Percentiles rank a stretch among this genome's conserved stretches.
phyloP scores from a whole-genome alignment of 2,329 filamentous ascomycete genomes.

The Colletotrichum australisinense region DNA sequence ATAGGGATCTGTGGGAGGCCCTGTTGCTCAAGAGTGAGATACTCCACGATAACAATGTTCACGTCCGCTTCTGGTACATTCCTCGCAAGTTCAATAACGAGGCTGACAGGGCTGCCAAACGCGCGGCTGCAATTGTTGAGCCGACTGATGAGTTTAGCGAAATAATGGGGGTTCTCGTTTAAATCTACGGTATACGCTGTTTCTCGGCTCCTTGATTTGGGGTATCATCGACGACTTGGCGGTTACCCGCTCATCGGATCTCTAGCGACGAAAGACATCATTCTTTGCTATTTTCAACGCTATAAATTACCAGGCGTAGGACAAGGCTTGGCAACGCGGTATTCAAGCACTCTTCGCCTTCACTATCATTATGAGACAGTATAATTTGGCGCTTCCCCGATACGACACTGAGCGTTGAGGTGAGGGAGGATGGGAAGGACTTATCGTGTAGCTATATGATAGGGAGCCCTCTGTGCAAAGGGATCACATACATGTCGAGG shows the following conservation, averaged over 20 bases:
- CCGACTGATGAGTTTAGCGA: not conserved
- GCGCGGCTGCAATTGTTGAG: constrained; percentile 36
- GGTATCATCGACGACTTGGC: too few relatives aligned
- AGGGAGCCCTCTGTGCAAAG: not conserved
- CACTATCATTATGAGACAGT: not conserved
- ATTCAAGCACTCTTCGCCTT: not conserved
- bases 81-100: constrained; percentile 52
- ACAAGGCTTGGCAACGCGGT: not conserved
- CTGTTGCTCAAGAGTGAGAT: constrained; percentile 55
- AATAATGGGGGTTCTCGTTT: not conserved
- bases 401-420: not conserved
- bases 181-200: not conserved
- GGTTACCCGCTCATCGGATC: too few relatives aligned
- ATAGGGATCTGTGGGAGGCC: constrained; percentile 63
- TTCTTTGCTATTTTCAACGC: too few relatives aligned
- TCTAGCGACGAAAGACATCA: too few relatives aligned
- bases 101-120: constrained; percentile 55
- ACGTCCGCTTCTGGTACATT: constrained; percentile 57
- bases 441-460: not conserved
- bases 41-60: not conserved
- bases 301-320: not conserved
- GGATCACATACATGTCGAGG: not conserved
- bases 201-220: not conserved
- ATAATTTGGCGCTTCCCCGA: too few relatives aligned
- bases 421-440: not conserved